These are phyloP conservation scores for Verticillium isaacii DNA, from an alignment of 2,329 filamentous ascomycete species.

Conservation along the genomic window DNA sequence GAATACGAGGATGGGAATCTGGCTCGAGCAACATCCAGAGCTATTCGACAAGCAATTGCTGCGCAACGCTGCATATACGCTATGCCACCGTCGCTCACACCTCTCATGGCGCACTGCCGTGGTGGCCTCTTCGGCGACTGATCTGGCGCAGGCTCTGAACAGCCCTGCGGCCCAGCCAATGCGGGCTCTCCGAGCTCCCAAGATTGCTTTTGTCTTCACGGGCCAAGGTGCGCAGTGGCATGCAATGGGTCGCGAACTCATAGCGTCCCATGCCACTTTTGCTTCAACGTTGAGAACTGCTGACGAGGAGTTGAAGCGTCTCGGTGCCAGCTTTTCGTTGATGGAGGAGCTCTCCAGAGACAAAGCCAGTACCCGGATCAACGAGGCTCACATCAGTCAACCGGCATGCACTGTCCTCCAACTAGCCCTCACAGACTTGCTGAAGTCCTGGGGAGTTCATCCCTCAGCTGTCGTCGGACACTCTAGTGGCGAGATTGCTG, in stretches of 20 bases:
- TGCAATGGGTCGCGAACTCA: constrained; percentile 15
- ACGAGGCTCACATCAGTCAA: constrained; percentile 36
- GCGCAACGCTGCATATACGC: constrained; percentile 13
- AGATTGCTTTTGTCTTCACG: constrained; percentile 19
- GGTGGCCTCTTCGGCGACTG: neutral
- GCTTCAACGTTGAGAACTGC: constrained; percentile 22
- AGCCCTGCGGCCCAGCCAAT: neutral
- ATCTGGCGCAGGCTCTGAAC: neutral
- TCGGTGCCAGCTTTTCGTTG: neutral
- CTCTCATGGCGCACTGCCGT: constrained; percentile 9
- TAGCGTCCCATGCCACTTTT: constrained; percentile 20
- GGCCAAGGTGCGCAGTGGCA: constrained; percentile 22
- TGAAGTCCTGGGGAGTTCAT: constrained; percentile 36
- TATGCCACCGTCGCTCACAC: constrained; percentile 7
- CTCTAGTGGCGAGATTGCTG: constrained; percentile 43
- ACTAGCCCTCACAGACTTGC: constrained; percentile 37
- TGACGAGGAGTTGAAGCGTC: constrained; percentile 20
- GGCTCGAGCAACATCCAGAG: constrained; percentile 4
- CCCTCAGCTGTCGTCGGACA: constrained; percentile 37
- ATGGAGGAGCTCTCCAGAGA: constrained; percentile 10
- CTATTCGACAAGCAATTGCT: constrained; percentile 2
- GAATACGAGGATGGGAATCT: neutral
- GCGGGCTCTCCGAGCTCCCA: neutral
- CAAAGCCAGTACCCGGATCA: constrained; percentile 25
- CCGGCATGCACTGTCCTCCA: constrained; percentile 42